Evolutionary conservation across 2,329 filamentous ascomycete species (phyloP).

Genomic region (Phyllosticta capitalensis): DNA sequence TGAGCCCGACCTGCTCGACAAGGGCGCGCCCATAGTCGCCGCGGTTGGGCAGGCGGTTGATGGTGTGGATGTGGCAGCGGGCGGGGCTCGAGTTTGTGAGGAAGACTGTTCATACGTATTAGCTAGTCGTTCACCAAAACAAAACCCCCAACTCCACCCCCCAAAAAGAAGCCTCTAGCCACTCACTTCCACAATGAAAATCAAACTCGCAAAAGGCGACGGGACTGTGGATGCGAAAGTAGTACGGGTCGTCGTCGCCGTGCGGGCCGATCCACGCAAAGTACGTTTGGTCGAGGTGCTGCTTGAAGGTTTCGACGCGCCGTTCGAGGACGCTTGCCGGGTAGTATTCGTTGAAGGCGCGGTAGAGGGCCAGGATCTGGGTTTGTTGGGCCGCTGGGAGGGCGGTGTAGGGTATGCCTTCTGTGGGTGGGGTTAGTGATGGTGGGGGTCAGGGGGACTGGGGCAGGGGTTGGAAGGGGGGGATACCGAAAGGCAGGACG

Average conservation of each 20-base stretch:
- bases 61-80: conserved; percentile 71
- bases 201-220: conserved; percentile 70
- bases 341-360: conserved; percentile 60
- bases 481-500: conserved; percentile 51
- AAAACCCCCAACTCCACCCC: not conserved
- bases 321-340: conserved; percentile 46
- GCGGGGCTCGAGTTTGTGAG: conserved; percentile 62
- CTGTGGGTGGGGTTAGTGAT: conserved; percentile 17
- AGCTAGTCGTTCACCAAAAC: not conserved
- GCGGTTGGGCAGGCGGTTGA: conserved; percentile 61
- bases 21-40: conserved; percentile 63
- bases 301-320: conserved; percentile 45
- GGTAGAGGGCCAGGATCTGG: conserved; percentile 49
- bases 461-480: too few relatives aligned
- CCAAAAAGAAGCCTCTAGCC: too few relatives aligned
- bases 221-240: conserved; percentile 68
- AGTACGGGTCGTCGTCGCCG: conserved; percentile 60
- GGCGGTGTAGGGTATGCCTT: conserved; percentile 51
- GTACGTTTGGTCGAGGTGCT: conserved; percentile 59
- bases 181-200: conserved; percentile 54
- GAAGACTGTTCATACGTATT: conserved; percentile 44
- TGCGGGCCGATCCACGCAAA: conserved; percentile 71
- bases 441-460: not conserved
- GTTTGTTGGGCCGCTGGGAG: conserved; percentile 42
- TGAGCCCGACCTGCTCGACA: conserved; percentile 17